phyloP scores from a whole-genome alignment of 2,329 filamentous ascomycete species.

The Xenosphaeropsis pyriputrescens region DNA sequence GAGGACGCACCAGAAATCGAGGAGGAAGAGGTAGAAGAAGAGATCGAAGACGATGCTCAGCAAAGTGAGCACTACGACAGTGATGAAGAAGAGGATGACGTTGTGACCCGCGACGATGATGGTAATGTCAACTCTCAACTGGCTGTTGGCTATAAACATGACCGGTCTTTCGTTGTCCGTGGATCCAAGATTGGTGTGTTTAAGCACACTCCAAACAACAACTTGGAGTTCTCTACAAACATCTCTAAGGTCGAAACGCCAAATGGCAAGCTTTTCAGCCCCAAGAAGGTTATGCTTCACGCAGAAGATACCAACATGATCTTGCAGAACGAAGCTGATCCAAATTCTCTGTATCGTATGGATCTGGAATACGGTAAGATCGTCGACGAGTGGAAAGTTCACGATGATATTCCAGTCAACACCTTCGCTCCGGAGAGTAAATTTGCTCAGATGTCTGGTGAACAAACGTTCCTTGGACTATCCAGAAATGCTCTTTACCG shows the following conservation, averaged over 20 bases:
- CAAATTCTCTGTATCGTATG: constrained; percentile 91
- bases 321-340: constrained; percentile 37
- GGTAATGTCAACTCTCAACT: constrained; percentile 85
- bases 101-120: constrained; percentile 51
- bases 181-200: constrained; percentile 98
- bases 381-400: constrained; percentile 96
- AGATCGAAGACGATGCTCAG: constrained; percentile 46
- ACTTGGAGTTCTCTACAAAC: constrained; percentile 89
- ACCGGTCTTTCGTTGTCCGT: constrained; percentile 91
- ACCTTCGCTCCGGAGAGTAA: constrained; percentile 94
- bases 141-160: constrained; percentile 92
- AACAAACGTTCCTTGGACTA: constrained; percentile 89
- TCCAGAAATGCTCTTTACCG: constrained; percentile 89
- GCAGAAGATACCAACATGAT: constrained; percentile 20
- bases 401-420: constrained; percentile 86
- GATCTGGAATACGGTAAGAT: constrained; percentile 96
- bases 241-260: constrained; percentile 93
- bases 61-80: constrained; percentile 61
- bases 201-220: constrained; percentile 86
- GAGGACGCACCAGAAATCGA: constrained; percentile 53
- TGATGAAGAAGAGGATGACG: constrained; percentile 70
- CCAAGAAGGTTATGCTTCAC: constrained; percentile 44
- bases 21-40: constrained; percentile 29
- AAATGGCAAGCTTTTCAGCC: constrained; percentile 74
- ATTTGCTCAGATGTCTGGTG: constrained; percentile 91